Evolutionary conservation across 1,284 basidiomycete genomes (phyloP), one percentile per base, ranked within the genome.

Genomic region (Ganoderma meredithae): DNA sequence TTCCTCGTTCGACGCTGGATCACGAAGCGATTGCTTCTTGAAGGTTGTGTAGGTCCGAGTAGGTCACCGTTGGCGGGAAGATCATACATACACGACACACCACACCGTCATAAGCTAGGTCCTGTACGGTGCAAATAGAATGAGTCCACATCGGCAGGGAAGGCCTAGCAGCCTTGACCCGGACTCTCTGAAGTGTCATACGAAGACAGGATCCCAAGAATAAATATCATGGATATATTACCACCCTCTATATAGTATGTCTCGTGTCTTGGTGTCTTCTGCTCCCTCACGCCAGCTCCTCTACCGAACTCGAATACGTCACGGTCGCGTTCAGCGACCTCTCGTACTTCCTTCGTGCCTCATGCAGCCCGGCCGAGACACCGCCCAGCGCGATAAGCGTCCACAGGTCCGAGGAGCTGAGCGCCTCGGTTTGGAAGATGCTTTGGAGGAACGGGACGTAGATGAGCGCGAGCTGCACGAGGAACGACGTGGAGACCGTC

Each of bases 371-470:
- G 77, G 96, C 90, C 64, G 92, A 93, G 17, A 87, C 82, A 0
- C 76, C 89, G 0, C 90, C 95, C 39, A 98, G 81, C n/a, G 82
- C 81, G 31, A 97, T 77, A 2, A 99, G 83, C 44, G 92, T 86
- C 36, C 83, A 81, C 69, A 99, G 74, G 80, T 99, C 97, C 58
- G 84, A 80, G 22, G 83, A 64, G 39, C 84, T 83, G 17, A 99
- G 83, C 8, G 93, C 89, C 71, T 93, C 93, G 12, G 97, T 99
- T 82, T 98, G 96, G 86, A 99, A 99, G 56, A 99, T 85, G 61
- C 87, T 85, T 80, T 99, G 97, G 84, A 99, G 88, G 69, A 95
- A 85, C 0, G 96, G 94, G 56, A 99, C 85, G 79, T 99, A 99
- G 68, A 99, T 88, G 72, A 99, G 85, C 27, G 86, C 87, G 31